These are phyloP conservation scores for Violaceomyces palustris DNA, from an alignment of 1,284 basidiomycete genomes.

Conservation along the genomic window DNA sequence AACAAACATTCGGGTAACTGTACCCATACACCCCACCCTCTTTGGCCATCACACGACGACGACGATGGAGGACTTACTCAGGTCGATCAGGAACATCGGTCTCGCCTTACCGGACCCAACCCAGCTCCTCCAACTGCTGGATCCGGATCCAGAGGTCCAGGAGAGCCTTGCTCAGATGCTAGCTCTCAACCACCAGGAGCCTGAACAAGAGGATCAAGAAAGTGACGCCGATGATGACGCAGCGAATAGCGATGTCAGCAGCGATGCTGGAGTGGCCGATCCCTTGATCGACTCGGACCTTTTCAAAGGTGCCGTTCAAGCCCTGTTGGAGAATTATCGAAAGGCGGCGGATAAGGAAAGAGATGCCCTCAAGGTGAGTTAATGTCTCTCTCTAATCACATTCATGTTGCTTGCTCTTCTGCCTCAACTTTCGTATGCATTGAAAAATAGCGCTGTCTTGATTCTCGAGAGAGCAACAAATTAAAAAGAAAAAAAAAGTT, in stretches of 20 bases:
- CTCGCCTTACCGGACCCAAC: conserved; percentile 35
- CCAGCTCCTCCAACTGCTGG: conserved; percentile 45
- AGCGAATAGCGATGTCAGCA: neutral
- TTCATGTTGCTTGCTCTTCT: neutral
- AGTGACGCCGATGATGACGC: neutral
- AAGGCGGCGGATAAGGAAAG: conserved; percentile 32
- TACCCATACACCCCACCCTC: too few relatives aligned
- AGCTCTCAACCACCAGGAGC: conserved; percentile 33
- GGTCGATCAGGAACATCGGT: conserved; percentile 41
- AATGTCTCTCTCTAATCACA: too few relatives aligned
- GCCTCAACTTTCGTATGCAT: too few relatives aligned
- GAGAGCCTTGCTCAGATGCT: conserved; percentile 43
- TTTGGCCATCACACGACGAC: too few relatives aligned
- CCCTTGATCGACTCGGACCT: conserved; percentile 45
- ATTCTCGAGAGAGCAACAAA: too few relatives aligned
- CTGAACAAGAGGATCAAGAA: too few relatives aligned
- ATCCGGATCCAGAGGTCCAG: conserved; percentile 35
- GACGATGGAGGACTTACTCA: conserved; percentile 48
- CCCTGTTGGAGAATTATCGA: conserved; percentile 46
- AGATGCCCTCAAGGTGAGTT: conserved; percentile 15
- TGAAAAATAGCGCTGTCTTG: too few relatives aligned
- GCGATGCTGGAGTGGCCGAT: conserved; percentile 4
- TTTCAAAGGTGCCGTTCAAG: conserved; percentile 44
- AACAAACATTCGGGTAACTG: too few relatives aligned
- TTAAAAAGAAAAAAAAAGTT: too few relatives aligned